Percentiles rank a stretch among this genome's conserved stretches.
phyloP scores from a whole-genome alignment of 2,329 filamentous ascomycete genomes.

The Alternaria consortialis region DNA sequence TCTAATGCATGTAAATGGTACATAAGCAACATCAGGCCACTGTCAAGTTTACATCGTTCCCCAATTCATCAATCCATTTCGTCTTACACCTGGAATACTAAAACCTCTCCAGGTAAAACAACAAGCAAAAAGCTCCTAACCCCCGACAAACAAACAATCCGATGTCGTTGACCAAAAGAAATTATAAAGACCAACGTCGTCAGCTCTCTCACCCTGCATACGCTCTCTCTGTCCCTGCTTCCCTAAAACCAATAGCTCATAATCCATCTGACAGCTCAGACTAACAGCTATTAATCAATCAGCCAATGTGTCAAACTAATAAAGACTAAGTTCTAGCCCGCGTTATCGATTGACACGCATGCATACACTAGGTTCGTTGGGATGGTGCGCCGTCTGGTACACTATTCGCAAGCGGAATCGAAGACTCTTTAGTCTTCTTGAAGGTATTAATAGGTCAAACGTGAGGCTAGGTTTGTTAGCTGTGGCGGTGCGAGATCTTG shows the following conservation, averaged over 20 bases:
- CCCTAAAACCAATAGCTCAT: neutral
- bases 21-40: neutral
- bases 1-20: neutral
- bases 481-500: neutral
- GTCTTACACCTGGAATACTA: neutral
- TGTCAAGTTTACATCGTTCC: neutral
- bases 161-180: neutral
- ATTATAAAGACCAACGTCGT: neutral
- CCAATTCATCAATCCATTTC: neutral
- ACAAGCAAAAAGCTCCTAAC: neutral
- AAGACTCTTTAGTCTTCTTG: neutral
- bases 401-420: neutral
- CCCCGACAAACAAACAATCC: neutral
- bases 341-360: constrained; percentile 5
- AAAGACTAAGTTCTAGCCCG: constrained; percentile 1
- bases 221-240: neutral
- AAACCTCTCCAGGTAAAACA: neutral
- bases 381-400: neutral
- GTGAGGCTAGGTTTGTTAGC: neutral
- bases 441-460: neutral
- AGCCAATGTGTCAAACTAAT: neutral
- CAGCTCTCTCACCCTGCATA: neutral
- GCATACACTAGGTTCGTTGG: constrained; percentile 2
- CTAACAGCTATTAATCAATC: neutral
- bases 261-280: neutral